These are phyloP conservation scores for Sugiyamaella marilandica DNA, from an alignment of 805 yeast genomes.

Conservation along the genomic window DNA sequence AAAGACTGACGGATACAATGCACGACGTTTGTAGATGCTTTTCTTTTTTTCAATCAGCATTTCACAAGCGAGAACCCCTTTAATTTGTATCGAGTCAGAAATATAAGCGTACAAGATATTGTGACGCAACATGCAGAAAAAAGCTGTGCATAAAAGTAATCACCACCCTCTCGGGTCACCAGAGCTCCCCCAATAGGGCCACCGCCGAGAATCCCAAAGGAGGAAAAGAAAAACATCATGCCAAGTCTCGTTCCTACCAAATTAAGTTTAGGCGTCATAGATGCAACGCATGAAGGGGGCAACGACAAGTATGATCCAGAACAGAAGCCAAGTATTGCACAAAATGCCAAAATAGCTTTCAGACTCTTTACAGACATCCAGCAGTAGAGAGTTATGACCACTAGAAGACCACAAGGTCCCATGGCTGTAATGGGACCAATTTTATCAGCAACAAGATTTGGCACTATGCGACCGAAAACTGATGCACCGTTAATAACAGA, in stretches of 20 bases:
- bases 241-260: conserved; percentile 48
- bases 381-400: conserved; percentile 31
- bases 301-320: conserved; percentile 33
- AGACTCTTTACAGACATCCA: conserved; percentile 34
- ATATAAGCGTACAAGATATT: conserved; percentile 8
- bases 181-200: conserved; percentile 32
- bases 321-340: conserved; percentile 30
- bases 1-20: too few species aligned
- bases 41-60: background rate
- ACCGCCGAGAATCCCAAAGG: conserved; percentile 41
- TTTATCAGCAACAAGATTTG: conserved; percentile 45
- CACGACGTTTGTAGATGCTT: too few species aligned
- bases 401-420: conserved; percentile 29
- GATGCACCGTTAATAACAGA: conserved; percentile 37
- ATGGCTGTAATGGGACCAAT: conserved; percentile 44
- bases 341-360: conserved; percentile 29
- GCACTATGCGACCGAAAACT: conserved; percentile 45
- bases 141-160: conserved; percentile 20
- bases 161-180: conserved; percentile 15
- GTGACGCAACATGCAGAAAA: conserved; percentile 19
- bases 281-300: conserved; percentile 32
- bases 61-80: background rate
- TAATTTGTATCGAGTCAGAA: background rate
- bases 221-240: conserved; percentile 49
- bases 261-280: conserved; percentile 25